phyloP scores from a whole-genome alignment of 2,329 filamentous ascomycete genomes.

The Keithomyces neogunnii region DNA sequence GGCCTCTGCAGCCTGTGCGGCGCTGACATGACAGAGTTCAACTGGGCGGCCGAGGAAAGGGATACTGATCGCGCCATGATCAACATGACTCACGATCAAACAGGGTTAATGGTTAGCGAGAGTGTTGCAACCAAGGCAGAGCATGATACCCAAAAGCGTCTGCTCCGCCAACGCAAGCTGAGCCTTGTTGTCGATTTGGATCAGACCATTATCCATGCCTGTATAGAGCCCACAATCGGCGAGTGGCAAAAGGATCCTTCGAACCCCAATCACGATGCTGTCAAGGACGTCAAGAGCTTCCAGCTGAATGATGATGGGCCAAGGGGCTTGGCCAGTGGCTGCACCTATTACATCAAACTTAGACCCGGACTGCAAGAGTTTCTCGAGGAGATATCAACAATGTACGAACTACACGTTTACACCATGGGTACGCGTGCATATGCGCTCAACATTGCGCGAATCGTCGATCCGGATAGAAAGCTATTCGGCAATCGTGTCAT shows the following conservation, averaged over 20 bases:
- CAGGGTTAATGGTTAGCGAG: conserved; percentile 74
- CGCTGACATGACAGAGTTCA: conserved; percentile 88
- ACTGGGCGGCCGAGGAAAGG: conserved; percentile 70
- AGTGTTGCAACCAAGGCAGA: conserved; percentile 75
- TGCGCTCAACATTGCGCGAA: conserved; percentile 80
- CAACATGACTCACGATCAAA: conserved; percentile 91
- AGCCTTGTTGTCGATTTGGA: conserved; percentile 95
- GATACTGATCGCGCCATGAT: conserved; percentile 84
- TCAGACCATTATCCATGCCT: conserved; percentile 97
- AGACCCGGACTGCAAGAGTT: conserved; percentile 80
- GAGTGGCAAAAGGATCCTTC: conserved; percentile 87
- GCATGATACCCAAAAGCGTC: conserved; percentile 73
- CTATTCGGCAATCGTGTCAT: conserved; percentile 93
- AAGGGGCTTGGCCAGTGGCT: conserved; percentile 58
- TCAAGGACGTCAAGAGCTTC: conserved; percentile 82
- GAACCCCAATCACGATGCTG: conserved; percentile 84
- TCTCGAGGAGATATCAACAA: conserved; percentile 63
- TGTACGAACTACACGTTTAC: conserved; percentile 96
- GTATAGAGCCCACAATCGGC: conserved; percentile 89
- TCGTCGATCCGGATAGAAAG: conserved; percentile 82
- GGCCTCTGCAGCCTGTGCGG: conserved; percentile 89
- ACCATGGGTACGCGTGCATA: conserved; percentile 99
- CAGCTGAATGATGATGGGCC: conserved; percentile 82
- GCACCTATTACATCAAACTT: conserved; percentile 98
- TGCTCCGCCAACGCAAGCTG: conserved; percentile 74